Base-by-base conservation (phyloP, 2,329 filamentous ascomycete genomes). In the Plenodomus lindquistii region DNA sequence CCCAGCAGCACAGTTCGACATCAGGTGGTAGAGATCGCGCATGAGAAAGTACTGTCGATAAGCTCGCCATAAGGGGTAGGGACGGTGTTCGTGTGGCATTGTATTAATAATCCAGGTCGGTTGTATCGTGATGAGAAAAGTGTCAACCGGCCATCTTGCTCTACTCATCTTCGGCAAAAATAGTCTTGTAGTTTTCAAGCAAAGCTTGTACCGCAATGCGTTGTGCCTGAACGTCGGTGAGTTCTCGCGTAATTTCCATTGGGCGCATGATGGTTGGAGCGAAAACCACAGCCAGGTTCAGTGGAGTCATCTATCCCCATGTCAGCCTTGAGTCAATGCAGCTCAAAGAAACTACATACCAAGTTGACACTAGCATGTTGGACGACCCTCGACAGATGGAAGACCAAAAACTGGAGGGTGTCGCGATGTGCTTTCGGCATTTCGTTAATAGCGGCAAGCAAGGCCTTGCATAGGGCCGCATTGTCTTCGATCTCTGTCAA, bases 201-300 rank as follows among this genome's bases (percentile, higher is more conserved):
- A 99, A 80, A 64, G 94, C 96, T 75, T 96, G 92, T 59, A 97
- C 87, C 5, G 91, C 91, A 56, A 88, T 81, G 62, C 96, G 96
- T 81, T 97, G 97, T 61, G 87, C 83, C 69, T 94, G 89, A 80
- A 96, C 96, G 70, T 99, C 94, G 22, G 87, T 93, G 85, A 99
- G 95, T 73, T 99, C 94, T 52, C 91, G 86, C 71, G 96, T 91
- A 52, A 97, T 83, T 65, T 87, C 93, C 67, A 86, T 81, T 47
- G 95, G 91, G 60, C 93, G 85, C 90, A 99, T 96, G 62, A 99
- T 95, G 1, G 94, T 99, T 7, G 94, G 94, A 8, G 94, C 94
- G 70, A 99, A 99, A 31, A 99, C 94, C 36, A 99, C 94, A 3
- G 94, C 91, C 52, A 97, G 77, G 69, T 99, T 99, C 75, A 95